These are phyloP conservation scores for Mycosphaerelloides madeirae DNA, from an alignment of 2,329 filamentous ascomycete species.

Conservation along the genomic window DNA sequence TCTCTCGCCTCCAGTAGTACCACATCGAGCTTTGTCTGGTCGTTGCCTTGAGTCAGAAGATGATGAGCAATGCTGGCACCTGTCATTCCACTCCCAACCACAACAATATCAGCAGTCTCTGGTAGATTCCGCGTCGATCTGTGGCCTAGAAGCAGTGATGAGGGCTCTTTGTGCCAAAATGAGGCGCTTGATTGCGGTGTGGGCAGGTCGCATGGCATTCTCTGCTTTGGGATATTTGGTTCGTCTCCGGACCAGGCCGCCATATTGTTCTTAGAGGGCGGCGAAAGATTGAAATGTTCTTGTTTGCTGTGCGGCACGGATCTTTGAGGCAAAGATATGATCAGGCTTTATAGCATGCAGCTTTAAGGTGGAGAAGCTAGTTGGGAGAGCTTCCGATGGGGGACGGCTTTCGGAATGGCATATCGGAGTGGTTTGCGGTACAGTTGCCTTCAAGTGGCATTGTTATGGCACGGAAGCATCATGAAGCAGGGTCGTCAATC, in stretches of 20 bases:
- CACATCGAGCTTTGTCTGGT: constrained; percentile 48
- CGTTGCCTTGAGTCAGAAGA: constrained; percentile 37
- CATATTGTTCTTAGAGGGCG: too few species aligned
- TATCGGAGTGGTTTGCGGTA: too few species aligned
- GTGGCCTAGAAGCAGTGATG: constrained; percentile 60
- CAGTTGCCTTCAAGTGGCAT: too few species aligned
- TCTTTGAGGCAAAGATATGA: too few species aligned
- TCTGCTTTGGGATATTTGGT: constrained; percentile 17
- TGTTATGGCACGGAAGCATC: too few species aligned
- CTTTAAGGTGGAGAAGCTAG: too few species aligned
- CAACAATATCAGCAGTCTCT: constrained; percentile 59
- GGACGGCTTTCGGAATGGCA: too few species aligned
- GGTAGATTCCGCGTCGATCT: constrained; percentile 63
- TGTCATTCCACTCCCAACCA: constrained; percentile 72
- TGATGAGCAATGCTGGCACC: constrained; percentile 67
- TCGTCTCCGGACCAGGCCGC: constrained; percentile 4
- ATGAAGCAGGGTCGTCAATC: too few species aligned
- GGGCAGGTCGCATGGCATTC: constrained; percentile 22
- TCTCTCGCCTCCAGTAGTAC: constrained; percentile 74
- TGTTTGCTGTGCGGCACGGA: too few species aligned
- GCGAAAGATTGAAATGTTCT: too few species aligned
- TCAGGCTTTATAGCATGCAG: too few species aligned
- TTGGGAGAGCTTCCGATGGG: too few species aligned
- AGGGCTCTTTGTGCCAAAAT: constrained; percentile 71
- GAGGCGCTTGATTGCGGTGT: constrained; percentile 40